Base-by-base conservation (phyloP, 495 filamentous ascomycete species). In the Xylaria nigripes region DNA sequence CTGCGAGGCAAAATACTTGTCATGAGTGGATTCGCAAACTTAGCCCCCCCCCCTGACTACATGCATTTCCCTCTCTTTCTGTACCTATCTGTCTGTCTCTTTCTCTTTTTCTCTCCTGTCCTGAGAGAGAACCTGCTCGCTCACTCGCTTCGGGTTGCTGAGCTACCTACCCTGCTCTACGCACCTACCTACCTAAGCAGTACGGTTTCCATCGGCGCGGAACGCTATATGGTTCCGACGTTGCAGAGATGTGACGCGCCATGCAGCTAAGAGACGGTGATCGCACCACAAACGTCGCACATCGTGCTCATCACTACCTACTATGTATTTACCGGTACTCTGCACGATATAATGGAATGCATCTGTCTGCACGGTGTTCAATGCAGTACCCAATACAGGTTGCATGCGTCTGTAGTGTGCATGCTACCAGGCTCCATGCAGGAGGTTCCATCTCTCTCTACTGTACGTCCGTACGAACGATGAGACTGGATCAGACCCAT, bases 311-410 rank as follows among this genome's bases (percentile, higher is more conserved):
- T n/a, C n/a, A n/a, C n/a, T n/a, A n/a, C n/a, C n/a, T n/a, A n/a
- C n/a, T n/a, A n/a, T n/a, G n/a, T n/a, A n/a, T n/a, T n/a, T n/a
- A 24, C 15, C 43, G n/a, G 18, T 27, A 51, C 30, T 6, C 32
- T 9, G 13, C 22, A 23, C 43, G 40, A 12, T 40, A 9, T 23
- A n/a, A n/a, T n/a, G n/a, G n/a, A n/a, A n/a, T n/a, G n/a, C 15
- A 21, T 43, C 41, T 23, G 30, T 15, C 45, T 44, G 52, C 47
- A 49, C 41, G 45, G 53, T 56, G 34, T 56, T 43, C 36, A 56
- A n/a, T 50, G 53, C 30, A 42, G 16, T 15, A 19, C 25, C 23
- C 19, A 12, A 9, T n/a, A n/a, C n/a, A n/a, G n/a, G n/a, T n/a
- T n/a, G n/a, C n/a, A n/a, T n/a, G n/a, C n/a, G n/a, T n/a, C n/a